Base-by-base conservation (phyloP, 129 eudicot genomes). In the Pseudognaphalium luteoalbum region DNA sequence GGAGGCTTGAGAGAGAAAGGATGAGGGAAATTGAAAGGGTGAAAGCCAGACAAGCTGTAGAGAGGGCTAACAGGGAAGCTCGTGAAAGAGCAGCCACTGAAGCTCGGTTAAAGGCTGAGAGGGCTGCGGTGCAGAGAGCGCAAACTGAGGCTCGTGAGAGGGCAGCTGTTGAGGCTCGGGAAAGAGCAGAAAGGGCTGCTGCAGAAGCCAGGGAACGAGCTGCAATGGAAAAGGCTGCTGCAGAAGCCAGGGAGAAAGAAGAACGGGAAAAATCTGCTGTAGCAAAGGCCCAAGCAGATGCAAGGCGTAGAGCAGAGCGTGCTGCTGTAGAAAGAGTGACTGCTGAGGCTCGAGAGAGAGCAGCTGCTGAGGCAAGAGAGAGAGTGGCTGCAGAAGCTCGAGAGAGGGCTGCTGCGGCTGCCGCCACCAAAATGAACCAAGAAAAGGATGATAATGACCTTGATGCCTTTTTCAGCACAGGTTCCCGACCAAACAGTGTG, bases 101-200 rank as follows among this genome's bases (percentile, higher is more conserved):
- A 76, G 87, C 94, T 32, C 96, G 96, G 22, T 76, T 84, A 60
- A 88, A 78, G 82, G 83, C 89, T 61, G 96, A 92, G 81, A 78
- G 90, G 66, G 84, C 83, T 70, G 98, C 96, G 37, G 98, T 93
- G 76, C 96, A 85, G 83, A 83, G 96, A 79, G 98, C 88, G 34
- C 96, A 93, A 75, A 88, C 91, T 15, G 98, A 93, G 85, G 98
- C 98, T 17, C 98, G 98, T 83, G 96, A 88, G 80, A 86, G 98
- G 69, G 98, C 98, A 9, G 94, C 96, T 60, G 81, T 79, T 25
- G 98, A 85, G 56, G 98, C 98, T 37, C 86, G 78, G 75, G 93
- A 80, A 72, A 86, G 91, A 81, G 96, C 98, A 50, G 98, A 90
- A 76, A 84, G 78, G 70, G 96, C 89, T 22, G 96, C 90, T 44